Conservation (phyloP, 495 filamentous ascomycete genomes). For the Daldinia childiae region DNA sequence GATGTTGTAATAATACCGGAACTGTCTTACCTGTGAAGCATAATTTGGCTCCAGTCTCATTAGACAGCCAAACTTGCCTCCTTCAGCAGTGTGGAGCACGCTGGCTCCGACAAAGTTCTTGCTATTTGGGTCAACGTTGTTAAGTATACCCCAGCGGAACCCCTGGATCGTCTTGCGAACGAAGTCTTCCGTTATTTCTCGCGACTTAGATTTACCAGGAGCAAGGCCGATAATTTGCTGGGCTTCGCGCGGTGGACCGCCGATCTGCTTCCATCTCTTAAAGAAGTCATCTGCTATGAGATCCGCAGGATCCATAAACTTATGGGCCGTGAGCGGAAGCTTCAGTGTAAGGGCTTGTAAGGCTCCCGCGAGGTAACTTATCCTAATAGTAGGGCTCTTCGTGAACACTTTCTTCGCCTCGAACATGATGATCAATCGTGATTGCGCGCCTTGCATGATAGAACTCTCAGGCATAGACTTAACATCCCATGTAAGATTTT, state of each 20-base stretch:
- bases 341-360: conserved; percentile 92
- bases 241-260: conserved; percentile 82
- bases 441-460: conserved; percentile 77
- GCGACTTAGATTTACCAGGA: conserved; percentile 59
- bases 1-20: background rate
- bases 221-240: conserved; percentile 82
- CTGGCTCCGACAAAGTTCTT: conserved; percentile 95
- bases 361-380: conserved; percentile 92
- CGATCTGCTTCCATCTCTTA: conserved; percentile 98
- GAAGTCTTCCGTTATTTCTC: conserved; percentile 64
- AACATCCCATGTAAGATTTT: conserved; percentile 78
- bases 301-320: conserved; percentile 93
- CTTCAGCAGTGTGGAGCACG: conserved; percentile 82
- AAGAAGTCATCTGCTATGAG: conserved; percentile 93
- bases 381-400: conserved; percentile 87
- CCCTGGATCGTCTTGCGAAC: conserved; percentile 75
- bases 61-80: conserved; percentile 93
- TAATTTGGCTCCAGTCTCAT: conserved; percentile 95
- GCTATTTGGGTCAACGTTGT: conserved; percentile 85
- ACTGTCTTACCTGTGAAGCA: conserved; percentile 73
- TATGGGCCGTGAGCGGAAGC: conserved; percentile 87
- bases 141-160: conserved; percentile 88
- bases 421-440: conserved; percentile 94
- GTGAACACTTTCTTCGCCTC: conserved; percentile 83
- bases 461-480: conserved; percentile 89